Evolutionary conservation across 2,329 filamentous ascomycete species (phyloP).

Genomic region (Aureobasidium sp.): DNA sequence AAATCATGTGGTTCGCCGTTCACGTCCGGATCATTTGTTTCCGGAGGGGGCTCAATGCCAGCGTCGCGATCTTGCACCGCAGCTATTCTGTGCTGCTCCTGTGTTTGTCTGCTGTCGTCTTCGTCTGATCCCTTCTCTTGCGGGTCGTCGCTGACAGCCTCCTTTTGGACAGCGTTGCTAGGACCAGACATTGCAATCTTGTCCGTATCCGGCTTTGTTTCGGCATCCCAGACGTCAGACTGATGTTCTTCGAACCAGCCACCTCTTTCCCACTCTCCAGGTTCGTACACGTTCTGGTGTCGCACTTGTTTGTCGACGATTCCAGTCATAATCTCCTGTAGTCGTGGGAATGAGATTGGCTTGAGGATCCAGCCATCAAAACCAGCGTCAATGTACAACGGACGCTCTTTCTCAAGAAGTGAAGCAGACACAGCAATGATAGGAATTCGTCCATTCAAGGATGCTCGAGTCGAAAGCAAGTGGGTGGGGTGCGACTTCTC

Average conservation of each 20-base stretch:
- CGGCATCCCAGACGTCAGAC: conserved; percentile 31
- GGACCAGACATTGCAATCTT: conserved; percentile 21
- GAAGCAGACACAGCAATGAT: conserved; percentile 86
- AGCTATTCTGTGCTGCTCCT: conserved; percentile 28
- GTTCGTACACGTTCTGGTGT: conserved; percentile 57
- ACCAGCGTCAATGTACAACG: conserved; percentile 66
- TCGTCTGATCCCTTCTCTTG: conserved; percentile 26
- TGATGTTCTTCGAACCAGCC: conserved; percentile 64
- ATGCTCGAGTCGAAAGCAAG: conserved; percentile 53
- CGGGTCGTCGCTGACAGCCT: conserved; percentile 29
- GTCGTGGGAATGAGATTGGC: conserved; percentile 71
- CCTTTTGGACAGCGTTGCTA: conserved; percentile 27
- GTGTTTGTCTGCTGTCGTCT: conserved; percentile 26
- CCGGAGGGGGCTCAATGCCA: conserved; percentile 7
- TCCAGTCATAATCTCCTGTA: conserved; percentile 62
- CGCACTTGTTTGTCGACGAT: conserved; percentile 57
- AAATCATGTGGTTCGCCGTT: conserved; percentile 8
- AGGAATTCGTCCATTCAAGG: conserved; percentile 60
- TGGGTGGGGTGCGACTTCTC: conserved; percentile 51
- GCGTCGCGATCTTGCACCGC: conserved; percentile 20
- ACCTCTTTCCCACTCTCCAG: conserved; percentile 74
- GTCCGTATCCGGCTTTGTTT: conserved; percentile 29
- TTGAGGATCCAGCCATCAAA: conserved; percentile 92
- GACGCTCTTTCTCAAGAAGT: conserved; percentile 60
- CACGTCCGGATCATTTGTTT: not conserved